Conservation (phyloP, 2,329 filamentous ascomycete species). For the Colletotrichum filicis region DNA sequence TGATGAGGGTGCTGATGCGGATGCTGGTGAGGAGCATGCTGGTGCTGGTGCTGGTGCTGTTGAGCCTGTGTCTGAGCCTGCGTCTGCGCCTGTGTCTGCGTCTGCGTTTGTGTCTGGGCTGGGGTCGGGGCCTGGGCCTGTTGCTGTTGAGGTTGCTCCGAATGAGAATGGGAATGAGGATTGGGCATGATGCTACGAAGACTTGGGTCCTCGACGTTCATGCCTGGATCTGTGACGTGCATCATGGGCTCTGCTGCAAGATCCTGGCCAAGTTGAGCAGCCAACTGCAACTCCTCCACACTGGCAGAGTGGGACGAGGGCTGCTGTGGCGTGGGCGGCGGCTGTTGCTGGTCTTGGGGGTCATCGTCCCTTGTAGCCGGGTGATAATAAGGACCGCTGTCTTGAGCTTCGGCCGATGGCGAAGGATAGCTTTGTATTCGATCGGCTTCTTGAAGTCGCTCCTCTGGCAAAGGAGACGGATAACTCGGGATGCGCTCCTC, state of each 20-base stretch:
- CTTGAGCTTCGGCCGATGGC: conserved; percentile 21
- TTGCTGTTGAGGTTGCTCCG: conserved; percentile 32
- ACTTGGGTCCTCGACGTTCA: conserved; percentile 54
- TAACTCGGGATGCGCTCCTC: conserved; percentile 27
- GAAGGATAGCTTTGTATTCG: conserved; percentile 30
- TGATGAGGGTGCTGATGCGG: conserved; percentile 23
- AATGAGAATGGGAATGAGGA: conserved; percentile 43
- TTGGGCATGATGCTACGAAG: conserved; percentile 58
- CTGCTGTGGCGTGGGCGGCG: conserved; percentile 52
- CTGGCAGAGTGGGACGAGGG: conserved; percentile 56
- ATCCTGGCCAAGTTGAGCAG: conserved; percentile 67
- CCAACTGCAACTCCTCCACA: conserved; percentile 67
- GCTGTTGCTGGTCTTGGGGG: conserved; percentile 41
- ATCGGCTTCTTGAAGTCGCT: conserved; percentile 21
- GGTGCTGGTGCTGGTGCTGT: conserved; percentile 36
- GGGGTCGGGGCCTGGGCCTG: conserved; percentile 28
- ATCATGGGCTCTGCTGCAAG: conserved; percentile 61
- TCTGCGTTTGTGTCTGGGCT: conserved; percentile 15
- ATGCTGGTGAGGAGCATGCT: conserved; percentile 29
- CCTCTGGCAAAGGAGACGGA: conserved; percentile 22
- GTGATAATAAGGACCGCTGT: conserved; percentile 32
- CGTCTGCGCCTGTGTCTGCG: conserved; percentile 9
- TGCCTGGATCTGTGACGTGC: conserved; percentile 56
- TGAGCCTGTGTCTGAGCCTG: conserved; percentile 17
- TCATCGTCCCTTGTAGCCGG: conserved; percentile 39